phyloP scores from a whole-genome alignment of 257 asterid genomes.

The Coffea eugenioides region DNA sequence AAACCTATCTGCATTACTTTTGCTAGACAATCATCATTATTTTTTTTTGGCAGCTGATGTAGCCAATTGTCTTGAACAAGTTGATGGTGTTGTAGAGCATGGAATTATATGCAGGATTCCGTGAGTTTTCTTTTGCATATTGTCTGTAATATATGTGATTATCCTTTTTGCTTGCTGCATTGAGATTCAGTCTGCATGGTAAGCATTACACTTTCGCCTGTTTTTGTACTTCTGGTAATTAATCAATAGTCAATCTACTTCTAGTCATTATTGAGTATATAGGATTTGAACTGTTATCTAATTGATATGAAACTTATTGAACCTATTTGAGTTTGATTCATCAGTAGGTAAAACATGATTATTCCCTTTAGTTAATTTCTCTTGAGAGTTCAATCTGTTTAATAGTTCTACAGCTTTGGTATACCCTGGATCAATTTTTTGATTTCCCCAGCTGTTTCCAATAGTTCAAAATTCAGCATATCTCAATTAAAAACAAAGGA shows the following conservation, averaged over 20 bases:
- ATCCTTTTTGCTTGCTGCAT: background rate
- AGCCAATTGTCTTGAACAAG: constrained; percentile 56
- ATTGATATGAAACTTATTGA: no score
- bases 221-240: background rate
- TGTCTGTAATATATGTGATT: background rate
- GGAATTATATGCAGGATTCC: constrained; percentile 55
- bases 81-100: constrained; percentile 63
- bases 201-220: no score
- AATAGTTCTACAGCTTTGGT: background rate
- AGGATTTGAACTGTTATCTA: background rate
- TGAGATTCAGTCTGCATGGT: background rate
- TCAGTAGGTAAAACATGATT: background rate
- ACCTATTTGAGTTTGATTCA: background rate
- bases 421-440: background rate
- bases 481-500: no score
- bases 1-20: constrained; percentile 1
- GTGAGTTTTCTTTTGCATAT: constrained; percentile 34
- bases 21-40: background rate
- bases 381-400: background rate
- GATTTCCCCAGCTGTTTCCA: background rate
- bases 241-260: background rate
- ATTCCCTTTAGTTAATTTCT: background rate
- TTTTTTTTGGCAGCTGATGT: constrained; percentile 49
- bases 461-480: no score
- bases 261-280: background rate